These are phyloP conservation scores for Leishmania major DNA, from an alignment of 208 protist species.

Conservation along the genomic window DNA sequence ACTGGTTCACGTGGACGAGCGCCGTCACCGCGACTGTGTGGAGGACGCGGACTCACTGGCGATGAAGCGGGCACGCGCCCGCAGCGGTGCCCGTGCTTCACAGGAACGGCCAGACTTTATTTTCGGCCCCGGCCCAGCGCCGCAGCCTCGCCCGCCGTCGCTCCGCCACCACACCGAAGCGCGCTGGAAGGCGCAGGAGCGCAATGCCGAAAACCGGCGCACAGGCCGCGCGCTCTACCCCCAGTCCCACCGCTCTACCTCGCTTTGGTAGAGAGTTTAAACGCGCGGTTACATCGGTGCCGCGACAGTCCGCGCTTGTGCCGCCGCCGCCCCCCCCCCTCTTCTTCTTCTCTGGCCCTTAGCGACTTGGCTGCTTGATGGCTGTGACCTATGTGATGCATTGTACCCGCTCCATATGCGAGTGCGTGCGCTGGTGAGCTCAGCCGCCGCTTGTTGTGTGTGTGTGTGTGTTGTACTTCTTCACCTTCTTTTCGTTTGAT, in stretches of 20 bases:
- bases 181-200: slow-evolving; percentile 52
- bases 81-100: slow-evolving; percentile 32
- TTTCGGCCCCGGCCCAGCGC: slow-evolving; percentile 33
- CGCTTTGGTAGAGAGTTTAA: slow-evolving; percentile 53
- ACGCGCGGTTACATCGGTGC: background rate
- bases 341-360: background rate
- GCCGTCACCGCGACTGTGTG: slow-evolving; percentile 18
- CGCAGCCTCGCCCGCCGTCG: slow-evolving; percentile 27
- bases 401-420: background rate
- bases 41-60: slow-evolving; percentile 50
- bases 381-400: background rate
- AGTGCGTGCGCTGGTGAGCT: background rate
- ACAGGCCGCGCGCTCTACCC: slow-evolving; percentile 58
- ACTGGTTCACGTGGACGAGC: slow-evolving; percentile 38
- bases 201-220: slow-evolving; percentile 32
- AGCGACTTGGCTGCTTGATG: background rate
- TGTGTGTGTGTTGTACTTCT: background rate
- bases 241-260: slow-evolving; percentile 55
- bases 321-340: too few species aligned
- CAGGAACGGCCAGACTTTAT: slow-evolving; percentile 50
- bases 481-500: slow-evolving; percentile 12
- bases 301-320: background rate
- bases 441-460: too few species aligned
- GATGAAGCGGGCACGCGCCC: slow-evolving; percentile 50
- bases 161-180: slow-evolving; percentile 50